A percentile compares a stretch with the other conserved stretches of the same genome.
phyloP scores from a whole-genome alignment of 2,329 filamentous ascomycete genomes.

The Stagonosporopsis rhizophila region DNA sequence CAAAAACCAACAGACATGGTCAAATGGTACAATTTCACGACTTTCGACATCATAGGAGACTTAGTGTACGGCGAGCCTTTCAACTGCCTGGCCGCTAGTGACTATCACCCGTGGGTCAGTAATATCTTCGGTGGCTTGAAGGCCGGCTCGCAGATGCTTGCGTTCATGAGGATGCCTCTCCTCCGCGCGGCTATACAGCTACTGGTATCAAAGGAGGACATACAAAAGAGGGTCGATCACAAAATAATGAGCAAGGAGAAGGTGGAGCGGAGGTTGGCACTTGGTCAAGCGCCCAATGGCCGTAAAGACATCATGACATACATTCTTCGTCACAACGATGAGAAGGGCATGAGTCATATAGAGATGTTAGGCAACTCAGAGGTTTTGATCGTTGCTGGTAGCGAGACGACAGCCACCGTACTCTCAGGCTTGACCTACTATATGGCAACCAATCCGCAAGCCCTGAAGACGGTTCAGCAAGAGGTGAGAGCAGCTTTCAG shows the following conservation, averaged over 20 bases:
- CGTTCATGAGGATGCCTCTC: background rate
- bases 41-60: constrained; percentile 54
- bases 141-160: too few species aligned
- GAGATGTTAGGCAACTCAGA: constrained; percentile 41
- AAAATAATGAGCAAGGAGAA: background rate
- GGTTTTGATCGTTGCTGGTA: constrained; percentile 46
- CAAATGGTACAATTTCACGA: constrained; percentile 46
- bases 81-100: constrained; percentile 22
- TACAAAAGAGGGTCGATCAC: background rate
- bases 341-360: constrained; percentile 23
- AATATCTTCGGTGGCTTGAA: background rate
- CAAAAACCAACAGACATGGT: background rate
- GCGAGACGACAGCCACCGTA: constrained; percentile 36
- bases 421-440: background rate
- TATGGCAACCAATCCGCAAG: background rate
- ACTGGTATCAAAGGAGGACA: background rate
- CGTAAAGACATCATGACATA: constrained; percentile 20
- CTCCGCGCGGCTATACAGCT: background rate
- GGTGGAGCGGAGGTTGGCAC: background rate
- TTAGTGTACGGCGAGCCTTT: constrained; percentile 52
- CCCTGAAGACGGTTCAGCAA: background rate
- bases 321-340: constrained; percentile 20
- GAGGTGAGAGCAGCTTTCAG: background rate
- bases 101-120: background rate
- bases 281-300: background rate